These are phyloP conservation scores for Triticum aestivum DNA, from an alignment of 176 grass and related monocot genomes.

Conservation along the genomic window DNA sequence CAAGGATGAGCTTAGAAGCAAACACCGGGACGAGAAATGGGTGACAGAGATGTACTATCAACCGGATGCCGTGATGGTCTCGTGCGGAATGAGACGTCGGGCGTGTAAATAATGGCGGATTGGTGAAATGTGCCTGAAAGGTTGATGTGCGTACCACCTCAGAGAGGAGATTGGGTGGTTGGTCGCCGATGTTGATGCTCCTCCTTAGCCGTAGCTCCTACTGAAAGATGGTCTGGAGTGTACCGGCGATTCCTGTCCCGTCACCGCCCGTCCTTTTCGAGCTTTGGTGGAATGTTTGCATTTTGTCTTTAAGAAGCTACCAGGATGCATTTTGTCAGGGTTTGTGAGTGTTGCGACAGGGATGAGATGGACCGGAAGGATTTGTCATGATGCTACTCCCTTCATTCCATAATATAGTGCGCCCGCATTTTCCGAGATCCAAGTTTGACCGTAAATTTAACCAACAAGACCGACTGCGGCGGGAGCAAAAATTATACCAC, in stretches of 20 bases:
- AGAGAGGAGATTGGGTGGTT: background rate
- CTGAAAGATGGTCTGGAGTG: background rate
- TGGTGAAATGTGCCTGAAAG: background rate
- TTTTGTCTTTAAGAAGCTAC: background rate
- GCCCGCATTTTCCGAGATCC: too few relatives aligned
- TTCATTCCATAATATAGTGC: too few relatives aligned
- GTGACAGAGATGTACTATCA: background rate
- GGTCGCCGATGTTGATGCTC: slow-evolving; percentile 10
- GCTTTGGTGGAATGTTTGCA: background rate
- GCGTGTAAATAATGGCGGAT: background rate
- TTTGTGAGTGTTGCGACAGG: background rate
- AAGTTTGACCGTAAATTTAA: too few relatives aligned
- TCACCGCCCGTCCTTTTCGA: background rate
- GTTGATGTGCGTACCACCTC: background rate
- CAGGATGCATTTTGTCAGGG: background rate
- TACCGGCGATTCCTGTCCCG: background rate
- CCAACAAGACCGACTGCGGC: too few relatives aligned
- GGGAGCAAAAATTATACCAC: too few relatives aligned
- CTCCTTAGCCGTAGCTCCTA: background rate
- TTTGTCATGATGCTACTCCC: too few relatives aligned
- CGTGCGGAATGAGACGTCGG: background rate
- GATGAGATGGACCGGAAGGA: background rate
- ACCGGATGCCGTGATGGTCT: background rate
- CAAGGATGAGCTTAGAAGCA: background rate
- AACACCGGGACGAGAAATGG: background rate